phyloP scores from a whole-genome alignment of 2,329 filamentous ascomycete genomes.

The Esteya vermicola region DNA sequence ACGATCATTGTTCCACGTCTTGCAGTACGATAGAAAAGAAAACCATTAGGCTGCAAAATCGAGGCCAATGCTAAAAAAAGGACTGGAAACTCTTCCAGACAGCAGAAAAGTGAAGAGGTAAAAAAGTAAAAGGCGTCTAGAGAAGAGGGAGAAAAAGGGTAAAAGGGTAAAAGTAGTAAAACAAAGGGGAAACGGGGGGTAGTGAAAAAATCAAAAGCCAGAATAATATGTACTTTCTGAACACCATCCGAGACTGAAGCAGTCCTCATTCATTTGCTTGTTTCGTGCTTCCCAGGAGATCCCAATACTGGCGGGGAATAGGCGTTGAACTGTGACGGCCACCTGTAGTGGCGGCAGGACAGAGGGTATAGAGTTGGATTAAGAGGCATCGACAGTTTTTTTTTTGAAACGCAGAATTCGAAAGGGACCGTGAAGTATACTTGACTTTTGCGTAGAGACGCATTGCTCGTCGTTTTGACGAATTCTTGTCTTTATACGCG shows the following conservation, averaged over 20 bases:
- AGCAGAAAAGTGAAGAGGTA: background rate
- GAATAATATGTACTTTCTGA: slow-evolving; percentile 8
- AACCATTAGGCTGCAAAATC: too few species aligned
- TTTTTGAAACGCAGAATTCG: too few species aligned
- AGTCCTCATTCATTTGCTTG: background rate
- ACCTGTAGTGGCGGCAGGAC: too few species aligned
- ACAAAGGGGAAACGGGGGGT: background rate
- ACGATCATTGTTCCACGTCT: too few species aligned
- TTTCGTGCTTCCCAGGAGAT: slow-evolving; percentile 4
- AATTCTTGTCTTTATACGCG: too few species aligned
- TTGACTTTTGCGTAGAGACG: too few species aligned
- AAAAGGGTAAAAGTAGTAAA: background rate
- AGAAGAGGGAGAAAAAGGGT: background rate
- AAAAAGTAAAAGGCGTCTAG: background rate
- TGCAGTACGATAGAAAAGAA: too few species aligned
- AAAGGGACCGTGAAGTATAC: too few species aligned
- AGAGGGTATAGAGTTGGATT: background rate
- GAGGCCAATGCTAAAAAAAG: too few species aligned
- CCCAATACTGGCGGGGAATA: slow-evolving; percentile 1
- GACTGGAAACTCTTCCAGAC: background rate
- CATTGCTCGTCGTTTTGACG: too few species aligned
- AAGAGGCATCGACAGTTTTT: background rate
- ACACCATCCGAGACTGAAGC: background rate
- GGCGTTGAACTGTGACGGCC: background rate
- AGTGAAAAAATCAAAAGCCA: background rate